phyloP scores from a whole-genome alignment of 2,329 filamentous ascomycete species.

The Ophiocordyceps camponoti-rufipedis region DNA sequence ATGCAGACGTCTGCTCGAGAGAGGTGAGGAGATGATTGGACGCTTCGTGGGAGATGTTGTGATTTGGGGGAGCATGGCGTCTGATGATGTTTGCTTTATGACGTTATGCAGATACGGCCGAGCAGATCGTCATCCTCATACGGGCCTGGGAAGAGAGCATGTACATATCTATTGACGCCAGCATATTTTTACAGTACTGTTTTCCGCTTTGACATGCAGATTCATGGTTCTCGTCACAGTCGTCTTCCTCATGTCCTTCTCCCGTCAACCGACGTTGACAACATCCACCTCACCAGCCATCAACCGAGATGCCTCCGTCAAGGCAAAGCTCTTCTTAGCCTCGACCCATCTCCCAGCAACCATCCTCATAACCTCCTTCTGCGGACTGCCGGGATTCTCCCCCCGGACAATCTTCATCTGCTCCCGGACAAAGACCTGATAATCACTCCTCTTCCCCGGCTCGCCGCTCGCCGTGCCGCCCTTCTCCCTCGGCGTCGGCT shows the following conservation, averaged over 20 bases:
- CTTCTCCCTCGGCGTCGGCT: conserved; percentile 41
- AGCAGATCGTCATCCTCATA: background rate
- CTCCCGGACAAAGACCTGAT: conserved; percentile 41
- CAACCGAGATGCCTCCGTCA: conserved; percentile 5
- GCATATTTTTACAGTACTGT: background rate
- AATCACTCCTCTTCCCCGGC: conserved; percentile 18
- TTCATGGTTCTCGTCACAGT: background rate
- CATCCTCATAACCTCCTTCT: conserved; percentile 51
- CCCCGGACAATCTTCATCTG: conserved; percentile 44
- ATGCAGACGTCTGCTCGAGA: background rate
- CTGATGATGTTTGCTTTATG: background rate
- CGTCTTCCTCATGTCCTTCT: background rate
- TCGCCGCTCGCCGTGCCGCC: conserved; percentile 3
- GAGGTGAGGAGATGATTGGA: background rate
- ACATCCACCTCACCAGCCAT: conserved; percentile 2
- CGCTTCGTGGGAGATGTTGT: background rate
- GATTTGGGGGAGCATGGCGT: background rate
- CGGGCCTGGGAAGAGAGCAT: too few species aligned
- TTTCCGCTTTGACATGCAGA: background rate
- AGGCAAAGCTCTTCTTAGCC: conserved; percentile 23
- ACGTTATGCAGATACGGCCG: background rate
- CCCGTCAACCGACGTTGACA: background rate
- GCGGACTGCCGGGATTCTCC: conserved; percentile 35
- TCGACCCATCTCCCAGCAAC: conserved; percentile 44
- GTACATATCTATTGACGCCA: too few species aligned